Conservation (phyloP, 176 grass and related monocot genomes). For the Tillandsia fasciculata region DNA sequence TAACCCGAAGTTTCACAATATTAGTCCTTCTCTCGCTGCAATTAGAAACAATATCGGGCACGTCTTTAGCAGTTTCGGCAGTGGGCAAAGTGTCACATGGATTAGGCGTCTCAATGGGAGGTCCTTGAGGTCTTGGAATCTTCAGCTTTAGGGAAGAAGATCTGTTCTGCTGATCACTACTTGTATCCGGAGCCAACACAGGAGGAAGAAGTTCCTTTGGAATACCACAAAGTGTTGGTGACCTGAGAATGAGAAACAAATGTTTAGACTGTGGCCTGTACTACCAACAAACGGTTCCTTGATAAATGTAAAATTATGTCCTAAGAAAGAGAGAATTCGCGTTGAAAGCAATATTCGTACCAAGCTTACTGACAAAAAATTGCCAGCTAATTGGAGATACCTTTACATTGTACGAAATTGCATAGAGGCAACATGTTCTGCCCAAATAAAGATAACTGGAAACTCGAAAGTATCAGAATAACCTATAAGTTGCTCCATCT, state of each 20-base stretch:
- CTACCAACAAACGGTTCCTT: not conserved
- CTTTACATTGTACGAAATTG: too few species aligned
- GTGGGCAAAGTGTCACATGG: conserved; percentile 39
- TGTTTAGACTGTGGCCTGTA: not conserved
- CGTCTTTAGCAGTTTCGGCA: conserved; percentile 56
- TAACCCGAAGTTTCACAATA: conserved; percentile 82
- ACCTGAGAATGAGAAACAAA: conserved; percentile 29
- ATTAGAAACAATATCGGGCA: conserved; percentile 67
- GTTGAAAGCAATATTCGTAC: too few species aligned
- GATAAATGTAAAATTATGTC: not conserved
- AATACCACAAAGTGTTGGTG: conserved; percentile 67
- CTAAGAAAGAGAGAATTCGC: not conserved
- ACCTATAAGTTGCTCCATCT: too few species aligned
- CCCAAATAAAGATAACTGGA: too few species aligned
- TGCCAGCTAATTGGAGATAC: too few species aligned
- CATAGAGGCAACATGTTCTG: too few species aligned
- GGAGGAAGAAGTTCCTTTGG: conserved; percentile 40
- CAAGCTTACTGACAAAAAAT: too few species aligned
- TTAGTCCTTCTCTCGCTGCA: conserved; percentile 75
- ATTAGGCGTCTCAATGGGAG: conserved; percentile 54
- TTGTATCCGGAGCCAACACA: conserved; percentile 34
- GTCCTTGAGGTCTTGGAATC: conserved; percentile 52
- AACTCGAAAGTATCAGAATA: too few species aligned
- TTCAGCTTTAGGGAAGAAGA: conserved; percentile 34
- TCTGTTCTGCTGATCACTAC: conserved; percentile 39